Conservation (phyloP, 192 early-diverging fungal genomes). For the Tieghemiomyces parasiticus region DNA sequence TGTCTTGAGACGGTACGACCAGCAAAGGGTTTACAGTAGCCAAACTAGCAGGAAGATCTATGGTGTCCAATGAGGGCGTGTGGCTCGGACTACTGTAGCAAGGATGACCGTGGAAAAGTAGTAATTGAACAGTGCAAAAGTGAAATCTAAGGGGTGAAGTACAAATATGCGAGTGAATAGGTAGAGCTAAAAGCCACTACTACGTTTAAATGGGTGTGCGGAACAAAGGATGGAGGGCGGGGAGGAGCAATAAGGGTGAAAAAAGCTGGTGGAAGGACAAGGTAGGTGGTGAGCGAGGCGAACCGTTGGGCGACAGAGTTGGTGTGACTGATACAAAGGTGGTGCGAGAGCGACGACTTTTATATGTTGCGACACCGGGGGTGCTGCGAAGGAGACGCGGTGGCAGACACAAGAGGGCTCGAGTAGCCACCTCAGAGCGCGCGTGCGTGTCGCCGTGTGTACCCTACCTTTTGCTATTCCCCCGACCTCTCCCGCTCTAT, state of each 20-base stretch:
- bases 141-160: background rate
- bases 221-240: background rate
- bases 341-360: background rate
- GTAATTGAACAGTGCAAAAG: background rate
- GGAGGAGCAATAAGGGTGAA: background rate
- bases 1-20: background rate
- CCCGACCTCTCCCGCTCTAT: too few relatives aligned
- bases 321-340: constrained; percentile 9
- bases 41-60: background rate
- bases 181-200: background rate
- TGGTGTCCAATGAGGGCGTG: too few relatives aligned
- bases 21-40: background rate
- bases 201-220: background rate
- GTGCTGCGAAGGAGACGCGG: too few relatives aligned
- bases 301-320: background rate
- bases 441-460: too few relatives aligned
- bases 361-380: constrained; percentile 12
- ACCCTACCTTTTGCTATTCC: too few relatives aligned
- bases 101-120: too few relatives aligned
- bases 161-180: background rate
- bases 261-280: background rate
- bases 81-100: too few relatives aligned
- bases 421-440: too few relatives aligned
- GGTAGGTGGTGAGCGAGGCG: background rate
- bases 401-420: too few relatives aligned